Conservation (phyloP, 106 monocot genomes). For the Agapanthus africanus region DNA sequence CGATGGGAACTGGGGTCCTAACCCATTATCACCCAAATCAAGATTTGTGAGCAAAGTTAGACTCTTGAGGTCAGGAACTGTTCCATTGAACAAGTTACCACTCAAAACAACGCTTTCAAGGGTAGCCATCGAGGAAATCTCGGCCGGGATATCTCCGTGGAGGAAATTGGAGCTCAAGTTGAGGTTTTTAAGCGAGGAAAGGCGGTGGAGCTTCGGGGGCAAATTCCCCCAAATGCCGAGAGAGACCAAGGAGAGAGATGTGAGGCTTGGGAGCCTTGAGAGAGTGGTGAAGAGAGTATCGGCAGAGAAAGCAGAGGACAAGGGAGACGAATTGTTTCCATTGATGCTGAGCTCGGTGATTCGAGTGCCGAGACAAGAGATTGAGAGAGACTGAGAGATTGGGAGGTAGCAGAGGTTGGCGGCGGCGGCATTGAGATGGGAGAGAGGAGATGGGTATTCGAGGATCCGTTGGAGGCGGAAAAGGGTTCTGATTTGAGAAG, state of each 20-base stretch:
- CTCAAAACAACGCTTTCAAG: slow-evolving; percentile 48
- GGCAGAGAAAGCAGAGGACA: slow-evolving; percentile 54
- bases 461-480: slow-evolving; percentile 50
- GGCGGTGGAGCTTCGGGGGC: slow-evolving; percentile 31
- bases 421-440: slow-evolving; percentile 16
- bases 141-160: slow-evolving; percentile 44
- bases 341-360: slow-evolving; percentile 42
- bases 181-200: slow-evolving; percentile 36
- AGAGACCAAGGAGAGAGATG: slow-evolving; percentile 53
- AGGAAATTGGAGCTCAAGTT: slow-evolving; percentile 71
- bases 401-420: slow-evolving; percentile 63
- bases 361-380: slow-evolving; percentile 45
- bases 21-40: slow-evolving; percentile 38
- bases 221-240: slow-evolving; percentile 80
- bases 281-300: slow-evolving; percentile 74
- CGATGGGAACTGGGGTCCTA: slow-evolving; percentile 51
- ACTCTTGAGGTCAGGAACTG: slow-evolving; percentile 41
- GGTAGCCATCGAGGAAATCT: slow-evolving; percentile 17
- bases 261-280: slow-evolving; percentile 41
- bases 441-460: slow-evolving; percentile 42
- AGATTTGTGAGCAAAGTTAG: slow-evolving; percentile 30
- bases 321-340: slow-evolving; percentile 24
- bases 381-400: slow-evolving; percentile 28
- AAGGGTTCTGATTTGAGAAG: slow-evolving; percentile 48
- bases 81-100: slow-evolving; percentile 39